A percentile compares a stretch with the other conserved stretches of the same genome.
phyloP scores from a whole-genome alignment of 2,329 filamentous ascomycete genomes.

The Aspergillus awamori region DNA sequence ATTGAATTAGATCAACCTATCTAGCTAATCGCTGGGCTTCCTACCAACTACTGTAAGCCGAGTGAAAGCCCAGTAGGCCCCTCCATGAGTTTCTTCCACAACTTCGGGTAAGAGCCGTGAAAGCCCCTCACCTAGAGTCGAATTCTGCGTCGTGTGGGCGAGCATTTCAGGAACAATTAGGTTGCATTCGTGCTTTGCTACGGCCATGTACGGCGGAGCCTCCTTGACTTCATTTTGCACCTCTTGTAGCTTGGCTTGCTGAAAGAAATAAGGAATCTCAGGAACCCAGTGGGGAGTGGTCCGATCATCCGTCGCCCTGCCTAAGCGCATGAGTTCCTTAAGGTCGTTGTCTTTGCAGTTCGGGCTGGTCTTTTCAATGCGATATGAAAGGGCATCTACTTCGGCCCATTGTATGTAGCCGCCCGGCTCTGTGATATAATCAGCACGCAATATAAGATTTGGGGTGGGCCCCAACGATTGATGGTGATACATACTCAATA shows the following conservation, averaged over 20 bases:
- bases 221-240: neutral
- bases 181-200: neutral
- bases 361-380: neutral
- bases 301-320: neutral
- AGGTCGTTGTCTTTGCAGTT: neutral
- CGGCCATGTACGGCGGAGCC: neutral
- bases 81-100: neutral
- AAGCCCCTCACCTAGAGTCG: neutral
- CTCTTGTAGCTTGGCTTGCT: neutral
- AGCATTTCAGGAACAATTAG: neutral
- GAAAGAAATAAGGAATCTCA: neutral
- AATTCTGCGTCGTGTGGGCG: neutral
- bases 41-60: neutral
- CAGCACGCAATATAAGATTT: neutral
- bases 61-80: neutral
- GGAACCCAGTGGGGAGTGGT: neutral
- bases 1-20: rapidly evolving
- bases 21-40: neutral
- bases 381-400: neutral
- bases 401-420: neutral
- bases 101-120: neutral
- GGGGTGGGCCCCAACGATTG: neutral
- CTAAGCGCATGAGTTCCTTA: neutral
- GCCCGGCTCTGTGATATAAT: neutral
- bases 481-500: neutral